Base-by-base conservation (phyloP, 2,329 filamentous ascomycete genomes). In the Neonectria neomacrospora region DNA sequence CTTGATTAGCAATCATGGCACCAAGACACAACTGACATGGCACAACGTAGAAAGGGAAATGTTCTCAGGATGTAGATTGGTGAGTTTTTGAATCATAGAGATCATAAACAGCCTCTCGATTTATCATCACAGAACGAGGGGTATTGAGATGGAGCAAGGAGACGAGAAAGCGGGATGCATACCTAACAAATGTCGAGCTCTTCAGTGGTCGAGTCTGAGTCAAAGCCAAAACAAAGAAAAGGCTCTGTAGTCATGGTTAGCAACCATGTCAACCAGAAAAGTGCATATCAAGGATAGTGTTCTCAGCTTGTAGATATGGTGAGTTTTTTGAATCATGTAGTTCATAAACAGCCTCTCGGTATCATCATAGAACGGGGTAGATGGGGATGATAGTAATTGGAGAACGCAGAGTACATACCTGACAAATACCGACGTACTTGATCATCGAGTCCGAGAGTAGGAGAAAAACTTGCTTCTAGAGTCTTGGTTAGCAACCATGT, bases 311-410 rank as follows among this genome's bases (percentile, higher is more conserved):
- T 71, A 71, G 73, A 75, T 71, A 71, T 53, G 63, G 71, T 71
- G 70, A 71, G 67, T 63, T 65, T 67, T 76, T 76, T 68, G 73
- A 80, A 80, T 80, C 77, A 80, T 68, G 44, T 58, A 65, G 60
- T 76, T 82, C 80, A 82, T 82, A 82, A 82, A 82, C 80, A 82
- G 80, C 80, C 80, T 82, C 80, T 72, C 72, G 60, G 66, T 74
- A 74, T 81, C 79, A 81, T 81, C 79, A 81, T 78, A 64, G 68
- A 69, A 76, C 60, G 58, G 23, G 47, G 23, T 20, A 5, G 22
- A 20, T 12, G 7, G 5, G n/a, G 18, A 23, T 34, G 4, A 12
- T 5, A 1, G 48, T 16, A 23, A 22, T 8, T 5, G 7, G 16
- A 32, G 22, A 42, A 23, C 16, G 32, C 16, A 51, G 10, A n/a